Evolutionary conservation across 202 grass and related monocot genomes (phyloP).

Genomic region (Setaria italica): DNA sequence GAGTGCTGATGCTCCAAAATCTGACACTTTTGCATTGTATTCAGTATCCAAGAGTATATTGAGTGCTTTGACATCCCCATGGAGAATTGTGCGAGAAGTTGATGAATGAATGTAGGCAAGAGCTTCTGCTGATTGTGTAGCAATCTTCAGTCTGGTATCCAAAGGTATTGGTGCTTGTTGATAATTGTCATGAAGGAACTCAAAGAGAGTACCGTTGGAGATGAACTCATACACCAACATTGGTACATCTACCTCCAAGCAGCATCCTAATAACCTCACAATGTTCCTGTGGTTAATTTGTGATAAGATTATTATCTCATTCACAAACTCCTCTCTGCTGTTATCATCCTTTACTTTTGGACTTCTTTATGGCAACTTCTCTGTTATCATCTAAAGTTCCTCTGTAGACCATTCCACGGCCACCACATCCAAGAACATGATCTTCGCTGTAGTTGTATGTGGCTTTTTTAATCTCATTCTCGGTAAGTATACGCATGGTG

Average conservation of each 20-base stretch:
- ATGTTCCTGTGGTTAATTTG: slow-evolving; percentile 66
- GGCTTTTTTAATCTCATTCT: slow-evolving; percentile 55
- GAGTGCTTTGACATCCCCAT: too few relatives aligned
- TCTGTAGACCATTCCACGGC: slow-evolving; percentile 64
- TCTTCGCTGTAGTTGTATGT: slow-evolving; percentile 47
- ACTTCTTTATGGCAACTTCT: slow-evolving; percentile 75
- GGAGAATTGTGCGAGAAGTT: slow-evolving; percentile 2
- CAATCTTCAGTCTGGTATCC: slow-evolving; percentile 45
- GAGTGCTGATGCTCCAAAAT: slow-evolving; percentile 62
- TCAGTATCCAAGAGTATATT: too few relatives aligned
- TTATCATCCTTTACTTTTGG: slow-evolving; percentile 49
- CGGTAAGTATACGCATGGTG: slow-evolving; percentile 49
- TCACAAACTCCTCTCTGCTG: slow-evolving; percentile 58
- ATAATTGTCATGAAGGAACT: slow-evolving; percentile 54
- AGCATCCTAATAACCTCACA: slow-evolving; percentile 66
- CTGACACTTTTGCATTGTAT: background rate
- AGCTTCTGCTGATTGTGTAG: slow-evolving; percentile 53
- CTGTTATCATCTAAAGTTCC: slow-evolving; percentile 47
- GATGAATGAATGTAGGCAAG: slow-evolving; percentile 42
- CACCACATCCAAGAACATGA: slow-evolving; percentile 50
- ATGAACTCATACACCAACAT: slow-evolving; percentile 78
- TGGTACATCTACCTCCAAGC: slow-evolving; percentile 63
- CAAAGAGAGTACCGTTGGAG: slow-evolving; percentile 46
- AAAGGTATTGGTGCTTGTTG: slow-evolving; percentile 19
- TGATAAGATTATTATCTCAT: slow-evolving; percentile 75